These are phyloP conservation scores for Rhododendron ovatum DNA, from an alignment of 148 eudicot species.

Conservation along the genomic window DNA sequence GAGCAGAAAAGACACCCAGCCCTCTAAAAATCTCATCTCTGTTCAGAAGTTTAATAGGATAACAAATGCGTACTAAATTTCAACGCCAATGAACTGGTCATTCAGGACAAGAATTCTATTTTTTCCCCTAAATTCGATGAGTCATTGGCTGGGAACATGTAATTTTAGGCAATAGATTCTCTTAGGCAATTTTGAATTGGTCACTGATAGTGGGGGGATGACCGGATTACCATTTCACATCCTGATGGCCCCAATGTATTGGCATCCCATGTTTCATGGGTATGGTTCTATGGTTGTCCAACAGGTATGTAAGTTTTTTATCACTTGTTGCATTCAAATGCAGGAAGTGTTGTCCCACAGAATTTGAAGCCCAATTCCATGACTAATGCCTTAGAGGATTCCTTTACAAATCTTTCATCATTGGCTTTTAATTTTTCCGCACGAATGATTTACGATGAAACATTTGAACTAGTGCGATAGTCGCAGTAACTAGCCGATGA, in stretches of 20 bases:
- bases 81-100: background rate
- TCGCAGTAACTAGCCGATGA: background rate
- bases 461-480: background rate
- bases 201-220: background rate
- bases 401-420: background rate
- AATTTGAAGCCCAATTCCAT: background rate
- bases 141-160: background rate
- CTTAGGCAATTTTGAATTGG: background rate
- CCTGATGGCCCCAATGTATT: background rate
- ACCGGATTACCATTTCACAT: background rate
- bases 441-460: background rate
- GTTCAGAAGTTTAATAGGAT: background rate
- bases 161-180: background rate
- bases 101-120: background rate
- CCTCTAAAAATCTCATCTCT: background rate
- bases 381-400: background rate
- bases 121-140: background rate
- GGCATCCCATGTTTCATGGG: background rate
- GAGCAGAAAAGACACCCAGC: background rate
- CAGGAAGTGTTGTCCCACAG: background rate
- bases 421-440: background rate
- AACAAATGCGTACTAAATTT: background rate
- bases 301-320: background rate
- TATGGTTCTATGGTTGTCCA: background rate
- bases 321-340: background rate